Evolutionary conservation across 768 basidiomycete species (phyloP).

Genomic region (Cantharellus cinnabarinus): DNA sequence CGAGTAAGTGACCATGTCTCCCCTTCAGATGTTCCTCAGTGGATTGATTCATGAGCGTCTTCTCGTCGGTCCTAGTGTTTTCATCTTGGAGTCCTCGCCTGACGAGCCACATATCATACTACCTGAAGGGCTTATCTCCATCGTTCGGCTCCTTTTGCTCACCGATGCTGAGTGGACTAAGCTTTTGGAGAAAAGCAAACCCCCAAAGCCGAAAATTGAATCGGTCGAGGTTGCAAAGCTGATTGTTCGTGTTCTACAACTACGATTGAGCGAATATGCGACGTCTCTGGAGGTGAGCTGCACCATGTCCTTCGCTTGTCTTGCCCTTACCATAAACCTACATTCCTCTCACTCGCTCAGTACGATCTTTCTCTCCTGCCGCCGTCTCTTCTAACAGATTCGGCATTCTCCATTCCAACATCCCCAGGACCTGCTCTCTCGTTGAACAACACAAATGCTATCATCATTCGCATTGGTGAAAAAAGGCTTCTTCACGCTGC

Average conservation of each 20-base stretch:
- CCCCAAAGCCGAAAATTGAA: constrained; percentile 53
- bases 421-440: constrained; percentile 3
- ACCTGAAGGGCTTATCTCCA: constrained; percentile 38
- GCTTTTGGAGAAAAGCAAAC: constrained; percentile 37
- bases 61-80: neutral
- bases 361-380: neutral
- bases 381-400: neutral
- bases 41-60: neutral
- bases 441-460: constrained; percentile 35
- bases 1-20: constrained; percentile 31
- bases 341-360: no score
- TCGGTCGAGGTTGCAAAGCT: constrained; percentile 12
- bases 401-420: no score
- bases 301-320: neutral
- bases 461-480: constrained; percentile 61
- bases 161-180: constrained; percentile 38
- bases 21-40: constrained; percentile 4
- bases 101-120: constrained; percentile 23
- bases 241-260: constrained; percentile 29
- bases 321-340: neutral
- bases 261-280: constrained; percentile 34
- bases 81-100: constrained; percentile 25
- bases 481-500: constrained; percentile 37
- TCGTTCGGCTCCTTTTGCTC: constrained; percentile 42
- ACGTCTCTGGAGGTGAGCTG: constrained; percentile 35